Percentiles rank a stretch among this genome's conserved stretches.
phyloP scores from a whole-genome alignment of 2,329 filamentous ascomycete genomes.

The Claviceps pusilla region DNA sequence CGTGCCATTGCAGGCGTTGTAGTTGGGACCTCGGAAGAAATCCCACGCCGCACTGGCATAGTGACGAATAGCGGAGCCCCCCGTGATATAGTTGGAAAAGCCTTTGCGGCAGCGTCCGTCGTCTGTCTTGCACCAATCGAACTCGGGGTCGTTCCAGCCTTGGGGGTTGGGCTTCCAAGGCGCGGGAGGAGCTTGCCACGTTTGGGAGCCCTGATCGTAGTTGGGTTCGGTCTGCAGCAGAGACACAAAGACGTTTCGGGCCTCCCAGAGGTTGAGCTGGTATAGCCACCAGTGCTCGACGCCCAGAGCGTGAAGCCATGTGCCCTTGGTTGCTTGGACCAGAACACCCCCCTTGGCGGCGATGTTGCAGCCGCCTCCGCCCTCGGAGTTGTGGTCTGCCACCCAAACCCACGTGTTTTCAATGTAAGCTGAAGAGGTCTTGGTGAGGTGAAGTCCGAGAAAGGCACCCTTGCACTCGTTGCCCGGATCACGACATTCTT shows the following conservation, averaged over 20 bases:
- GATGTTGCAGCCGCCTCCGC: constrained; percentile 29
- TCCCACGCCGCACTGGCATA: constrained; percentile 28
- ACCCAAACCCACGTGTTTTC: constrained; percentile 22
- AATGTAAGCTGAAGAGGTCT: constrained; percentile 10
- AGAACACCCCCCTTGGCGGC: constrained; percentile 33
- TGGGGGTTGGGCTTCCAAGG: constrained; percentile 23
- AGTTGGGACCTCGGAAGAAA: constrained; percentile 26
- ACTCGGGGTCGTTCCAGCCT: constrained; percentile 27
- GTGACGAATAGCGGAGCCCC: constrained; percentile 24
- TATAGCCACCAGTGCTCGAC: constrained; percentile 44
- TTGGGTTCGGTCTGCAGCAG: constrained; percentile 41
- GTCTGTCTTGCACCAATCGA: constrained; percentile 21
- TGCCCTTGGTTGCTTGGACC: constrained; percentile 30
- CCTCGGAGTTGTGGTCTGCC: constrained; percentile 18
- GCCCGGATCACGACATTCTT: constrained; percentile 19
- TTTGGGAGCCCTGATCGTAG: constrained; percentile 18
- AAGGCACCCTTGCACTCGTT: constrained; percentile 31
- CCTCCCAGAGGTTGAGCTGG: constrained; percentile 37
- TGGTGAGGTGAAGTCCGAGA: constrained; percentile 32
- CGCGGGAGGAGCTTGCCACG: constrained; percentile 17
- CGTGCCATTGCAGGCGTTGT: constrained; percentile 16
- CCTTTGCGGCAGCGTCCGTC: constrained; percentile 28
- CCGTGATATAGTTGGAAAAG: constrained; percentile 25
- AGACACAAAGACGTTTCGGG: constrained; percentile 34
- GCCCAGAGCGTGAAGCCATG: constrained; percentile 33